Evolutionary conservation across 371 early-diverging fungal genomes (phyloP).

Genomic region (Umbelopsis sp.): DNA sequence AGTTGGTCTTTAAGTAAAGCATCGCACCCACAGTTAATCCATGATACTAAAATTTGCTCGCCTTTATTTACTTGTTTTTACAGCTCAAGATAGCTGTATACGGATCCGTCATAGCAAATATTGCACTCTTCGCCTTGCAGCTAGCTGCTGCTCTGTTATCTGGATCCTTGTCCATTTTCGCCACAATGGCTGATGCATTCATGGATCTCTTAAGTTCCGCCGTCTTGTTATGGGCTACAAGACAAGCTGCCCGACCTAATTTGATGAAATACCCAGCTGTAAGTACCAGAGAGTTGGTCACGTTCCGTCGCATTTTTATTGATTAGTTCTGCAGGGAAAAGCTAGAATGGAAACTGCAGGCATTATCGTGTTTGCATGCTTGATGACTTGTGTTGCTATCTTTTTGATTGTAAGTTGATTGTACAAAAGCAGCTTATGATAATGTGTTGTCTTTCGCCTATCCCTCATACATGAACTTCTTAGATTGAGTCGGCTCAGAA

Average conservation of each 20-base stretch:
- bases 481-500: conserved; percentile 68
- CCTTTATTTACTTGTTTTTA: not conserved
- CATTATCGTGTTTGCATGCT: conserved; percentile 89
- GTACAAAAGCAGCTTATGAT: too few relatives aligned
- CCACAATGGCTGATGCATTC: conserved; percentile 92
- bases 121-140: conserved; percentile 80
- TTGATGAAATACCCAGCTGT: conserved; percentile 80
- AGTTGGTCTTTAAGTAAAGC: not conserved
- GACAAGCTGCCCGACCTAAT: conserved; percentile 65
- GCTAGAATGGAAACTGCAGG: conserved; percentile 90
- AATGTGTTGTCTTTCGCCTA: too few relatives aligned
- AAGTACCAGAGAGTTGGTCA: conserved; percentile 16
- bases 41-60: not conserved
- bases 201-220: conserved; percentile 85
- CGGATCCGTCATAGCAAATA: conserved; percentile 82
- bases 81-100: conserved; percentile 84
- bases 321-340: conserved; percentile 66
- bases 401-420: conserved; percentile 72
- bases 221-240: conserved; percentile 69
- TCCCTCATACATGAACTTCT: too few relatives aligned
- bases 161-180: conserved; percentile 86
- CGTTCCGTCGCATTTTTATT: not conserved
- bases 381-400: conserved; percentile 90
- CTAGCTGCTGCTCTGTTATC: conserved; percentile 84
- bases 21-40: too few relatives aligned